phyloP scores from a whole-genome alignment of 768 basidiomycete genomes.

The Phanerodontia chrysosporium region DNA sequence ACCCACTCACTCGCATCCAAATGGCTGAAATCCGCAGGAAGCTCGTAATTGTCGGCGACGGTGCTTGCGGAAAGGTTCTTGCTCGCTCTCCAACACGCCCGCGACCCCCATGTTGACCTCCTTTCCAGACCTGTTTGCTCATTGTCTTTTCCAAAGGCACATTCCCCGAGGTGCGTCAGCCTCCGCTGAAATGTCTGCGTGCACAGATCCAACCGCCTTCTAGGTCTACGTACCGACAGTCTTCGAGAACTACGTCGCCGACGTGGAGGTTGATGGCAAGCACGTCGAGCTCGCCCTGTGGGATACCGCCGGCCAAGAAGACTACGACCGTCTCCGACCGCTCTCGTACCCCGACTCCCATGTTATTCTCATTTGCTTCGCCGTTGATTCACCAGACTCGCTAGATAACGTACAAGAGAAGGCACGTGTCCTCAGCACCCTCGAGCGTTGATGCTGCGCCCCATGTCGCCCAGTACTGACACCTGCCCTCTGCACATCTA shows the following conservation, averaged over 20 bases:
- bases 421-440: conserved; percentile 44
- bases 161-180: conserved; percentile 77
- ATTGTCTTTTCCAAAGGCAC: conserved; percentile 97
- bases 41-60: conserved; percentile 98
- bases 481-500: not conserved
- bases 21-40: conserved; percentile 99
- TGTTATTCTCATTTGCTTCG: conserved; percentile 99
- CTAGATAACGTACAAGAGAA: conserved; percentile 99
- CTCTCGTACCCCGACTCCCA: conserved; percentile 99
- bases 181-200: not conserved
- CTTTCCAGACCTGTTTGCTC: conserved; percentile 77
- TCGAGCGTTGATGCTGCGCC: not conserved
- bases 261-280: conserved; percentile 97
- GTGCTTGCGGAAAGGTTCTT: conserved; percentile 89
- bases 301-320: conserved; percentile 99
- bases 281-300: conserved; percentile 97
- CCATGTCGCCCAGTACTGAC: not conserved
- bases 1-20: conserved; percentile 9
- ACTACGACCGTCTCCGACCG: conserved; percentile 97
- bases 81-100: conserved; percentile 9
- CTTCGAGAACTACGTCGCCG: conserved; percentile 99
- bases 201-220: not conserved
- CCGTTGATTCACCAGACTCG: conserved; percentile 96
- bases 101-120: conserved; percentile 4
- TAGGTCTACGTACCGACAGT: conserved; percentile 99